These are phyloP conservation scores for Globisporangium paddicum DNA, from an alignment of 352 stramenopile genomes.

Conservation along the genomic window DNA sequence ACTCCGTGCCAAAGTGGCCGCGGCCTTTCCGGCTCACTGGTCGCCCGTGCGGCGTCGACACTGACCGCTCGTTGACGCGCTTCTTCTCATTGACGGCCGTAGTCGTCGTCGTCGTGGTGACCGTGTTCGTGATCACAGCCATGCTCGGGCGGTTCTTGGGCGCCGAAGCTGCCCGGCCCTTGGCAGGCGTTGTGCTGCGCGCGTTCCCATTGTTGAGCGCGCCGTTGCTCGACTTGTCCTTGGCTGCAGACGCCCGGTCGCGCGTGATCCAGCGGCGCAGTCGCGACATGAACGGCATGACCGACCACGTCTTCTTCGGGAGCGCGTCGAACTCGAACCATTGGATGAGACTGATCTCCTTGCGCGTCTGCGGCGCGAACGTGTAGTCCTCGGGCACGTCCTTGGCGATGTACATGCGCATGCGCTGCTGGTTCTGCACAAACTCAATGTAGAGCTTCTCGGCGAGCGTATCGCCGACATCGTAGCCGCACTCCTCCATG, in stretches of 20 bases:
- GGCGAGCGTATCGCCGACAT: slow-evolving; percentile 70
- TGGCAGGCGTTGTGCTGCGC: slow-evolving; percentile 30
- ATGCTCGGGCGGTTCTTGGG: slow-evolving; percentile 58
- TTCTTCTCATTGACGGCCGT: slow-evolving; percentile 30
- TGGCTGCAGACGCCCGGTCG: slow-evolving; percentile 26
- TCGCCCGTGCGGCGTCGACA: slow-evolving; percentile 64
- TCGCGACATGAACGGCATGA: slow-evolving; percentile 91
- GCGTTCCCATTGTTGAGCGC: background rate
- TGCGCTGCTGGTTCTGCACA: slow-evolving; percentile 84
- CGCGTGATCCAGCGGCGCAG: slow-evolving; percentile 89
- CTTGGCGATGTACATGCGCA: slow-evolving; percentile 90
- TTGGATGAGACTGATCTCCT: slow-evolving; percentile 93
- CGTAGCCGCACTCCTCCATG: slow-evolving; percentile 91
- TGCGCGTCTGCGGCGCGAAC: slow-evolving; percentile 92
- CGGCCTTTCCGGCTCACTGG: slow-evolving; percentile 41
- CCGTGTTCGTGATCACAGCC: slow-evolving; percentile 29
- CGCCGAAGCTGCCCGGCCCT: slow-evolving; percentile 65
- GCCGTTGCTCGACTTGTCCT: slow-evolving; percentile 31
- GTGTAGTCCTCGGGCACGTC: slow-evolving; percentile 89
- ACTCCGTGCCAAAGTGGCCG: slow-evolving; percentile 82
- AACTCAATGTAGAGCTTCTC: slow-evolving; percentile 85
- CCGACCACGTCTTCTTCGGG: slow-evolving; percentile 93
- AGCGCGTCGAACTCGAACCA: slow-evolving; percentile 89
- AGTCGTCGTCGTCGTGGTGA: slow-evolving; percentile 8
- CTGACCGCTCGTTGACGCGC: slow-evolving; percentile 37